Evolutionary conservation across 192 early-diverging fungal species (phyloP), one percentile per base, ranked within the genome.

Genomic region (Neocallimastix lanati): DNA sequence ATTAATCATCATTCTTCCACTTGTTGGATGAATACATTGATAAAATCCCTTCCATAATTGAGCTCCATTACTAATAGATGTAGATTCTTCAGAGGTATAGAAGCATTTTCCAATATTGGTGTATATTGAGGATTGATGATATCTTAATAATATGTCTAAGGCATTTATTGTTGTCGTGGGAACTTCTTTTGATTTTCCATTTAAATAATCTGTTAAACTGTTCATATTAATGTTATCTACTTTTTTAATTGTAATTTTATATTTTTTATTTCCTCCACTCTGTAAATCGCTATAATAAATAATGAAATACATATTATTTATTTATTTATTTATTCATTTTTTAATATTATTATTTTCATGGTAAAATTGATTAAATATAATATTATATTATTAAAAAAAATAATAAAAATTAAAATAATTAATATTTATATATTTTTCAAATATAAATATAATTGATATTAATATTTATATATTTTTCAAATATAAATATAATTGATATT

Each of bases 141-240:
- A 93, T 28, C 94, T 89, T 77, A 98, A 90, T 0, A 95, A 86
- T 18, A 97, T 87, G 77, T 98, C 96, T 15, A 35, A 35, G 4
- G 35, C 35, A 35, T 35, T 35, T 4, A 35, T 35, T 9, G 35
- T 35, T 4, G 12, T 87, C 80, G 77, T 80, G 78, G 80, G 93
- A 78, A 83, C 90, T 83, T 83, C 88, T 80, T 40, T 28, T 29
- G 78, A 4, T 36, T 81, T 80, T 35, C 86, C 86, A n/a, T 87
- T 86, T 13, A 90, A 76, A 82, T 84, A 89, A 16, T 80, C 38
- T 76, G 78, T 82, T n/a, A 88, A 79, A 28, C 81, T 35, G 29
- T 86, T 81, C 84, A 93, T 89, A 80, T 90, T 87, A 58, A 95
- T 88, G 79, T 90, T 88, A 29, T 86, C 87, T 25, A 90, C 85